phyloP scores from a whole-genome alignment of 2,329 filamentous ascomycete species.

The Dactylellina haptotyla region DNA sequence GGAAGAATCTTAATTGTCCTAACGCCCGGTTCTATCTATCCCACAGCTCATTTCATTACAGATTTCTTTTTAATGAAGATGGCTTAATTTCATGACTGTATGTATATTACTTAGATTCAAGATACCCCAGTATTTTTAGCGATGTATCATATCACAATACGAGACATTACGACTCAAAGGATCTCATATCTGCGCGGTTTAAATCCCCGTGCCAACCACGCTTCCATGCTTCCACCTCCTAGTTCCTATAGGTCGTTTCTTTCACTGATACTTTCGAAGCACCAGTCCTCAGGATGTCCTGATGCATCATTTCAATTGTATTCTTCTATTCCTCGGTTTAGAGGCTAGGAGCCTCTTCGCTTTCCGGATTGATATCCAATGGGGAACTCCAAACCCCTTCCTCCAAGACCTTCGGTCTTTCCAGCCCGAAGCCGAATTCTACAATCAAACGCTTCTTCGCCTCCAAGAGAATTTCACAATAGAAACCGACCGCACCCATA shows the following conservation, averaged over 20 bases:
- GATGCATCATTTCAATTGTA: constrained; percentile 14
- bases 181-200: constrained; percentile 33
- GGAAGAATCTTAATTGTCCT: constrained; percentile 54
- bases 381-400: constrained; percentile 41
- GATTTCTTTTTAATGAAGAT: not conserved
- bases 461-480: constrained; percentile 34
- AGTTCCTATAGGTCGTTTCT: constrained; percentile 11
- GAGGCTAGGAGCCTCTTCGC: not conserved
- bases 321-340: not conserved
- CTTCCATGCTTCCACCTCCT: not conserved
- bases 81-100: constrained; percentile 21
- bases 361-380: constrained; percentile 43
- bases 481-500: constrained; percentile 40
- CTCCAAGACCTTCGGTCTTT: constrained; percentile 43
- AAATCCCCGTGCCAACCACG: not conserved
- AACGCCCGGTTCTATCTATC: not conserved
- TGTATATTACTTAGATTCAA: constrained; percentile 22
- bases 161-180: constrained; percentile 36
- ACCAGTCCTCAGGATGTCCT: not conserved
- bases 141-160: constrained; percentile 40
- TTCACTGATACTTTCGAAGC: not conserved
- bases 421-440: constrained; percentile 40
- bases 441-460: constrained; percentile 27
- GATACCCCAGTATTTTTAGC: constrained; percentile 47
- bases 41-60: no score